These are phyloP conservation scores for Noccaea bulbosa DNA, from an alignment of 345 rosid species.

Conservation along the genomic window DNA sequence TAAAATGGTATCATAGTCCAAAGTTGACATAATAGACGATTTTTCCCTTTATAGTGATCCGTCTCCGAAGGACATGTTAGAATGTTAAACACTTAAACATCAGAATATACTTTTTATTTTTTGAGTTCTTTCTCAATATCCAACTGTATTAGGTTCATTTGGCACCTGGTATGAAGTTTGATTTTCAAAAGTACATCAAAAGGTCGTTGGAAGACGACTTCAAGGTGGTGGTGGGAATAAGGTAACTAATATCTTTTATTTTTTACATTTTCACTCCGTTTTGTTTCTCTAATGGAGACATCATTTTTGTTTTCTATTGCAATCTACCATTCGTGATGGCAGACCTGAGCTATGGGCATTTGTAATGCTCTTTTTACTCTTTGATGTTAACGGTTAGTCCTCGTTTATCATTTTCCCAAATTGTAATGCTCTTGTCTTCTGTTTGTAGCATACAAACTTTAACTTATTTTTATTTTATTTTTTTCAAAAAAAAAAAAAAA, in stretches of 20 bases:
- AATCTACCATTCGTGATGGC: slow-evolving; percentile 14
- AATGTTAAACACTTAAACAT: too few species aligned
- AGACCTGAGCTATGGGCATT: slow-evolving; percentile 80
- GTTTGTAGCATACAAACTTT: background rate
- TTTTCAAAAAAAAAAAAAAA: background rate
- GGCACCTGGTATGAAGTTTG: slow-evolving; percentile 74
- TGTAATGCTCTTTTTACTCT: slow-evolving; percentile 64
- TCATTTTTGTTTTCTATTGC: background rate
- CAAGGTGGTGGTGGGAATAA: slow-evolving; percentile 86
- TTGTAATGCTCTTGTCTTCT: background rate
- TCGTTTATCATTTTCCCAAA: background rate
- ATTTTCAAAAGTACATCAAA: slow-evolving; percentile 86
- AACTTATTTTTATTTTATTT: background rate
- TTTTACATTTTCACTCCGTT: too few species aligned
- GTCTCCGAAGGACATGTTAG: too few species aligned
- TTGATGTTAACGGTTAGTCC: slow-evolving; percentile 68
- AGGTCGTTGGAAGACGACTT: slow-evolving; percentile 88
- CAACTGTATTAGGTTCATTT: slow-evolving; percentile 66
- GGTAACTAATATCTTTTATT: slow-evolving; percentile 39
- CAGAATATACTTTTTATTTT: too few species aligned
- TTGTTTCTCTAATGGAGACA: too few species aligned
- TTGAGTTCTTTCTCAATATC: too few species aligned
- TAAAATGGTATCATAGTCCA: too few species aligned
- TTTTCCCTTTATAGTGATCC: too few species aligned
- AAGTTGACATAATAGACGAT: too few species aligned